Evolutionary conservation across 495 filamentous ascomycete species (phyloP).

Genomic region (Penicillium simplicissimum): DNA sequence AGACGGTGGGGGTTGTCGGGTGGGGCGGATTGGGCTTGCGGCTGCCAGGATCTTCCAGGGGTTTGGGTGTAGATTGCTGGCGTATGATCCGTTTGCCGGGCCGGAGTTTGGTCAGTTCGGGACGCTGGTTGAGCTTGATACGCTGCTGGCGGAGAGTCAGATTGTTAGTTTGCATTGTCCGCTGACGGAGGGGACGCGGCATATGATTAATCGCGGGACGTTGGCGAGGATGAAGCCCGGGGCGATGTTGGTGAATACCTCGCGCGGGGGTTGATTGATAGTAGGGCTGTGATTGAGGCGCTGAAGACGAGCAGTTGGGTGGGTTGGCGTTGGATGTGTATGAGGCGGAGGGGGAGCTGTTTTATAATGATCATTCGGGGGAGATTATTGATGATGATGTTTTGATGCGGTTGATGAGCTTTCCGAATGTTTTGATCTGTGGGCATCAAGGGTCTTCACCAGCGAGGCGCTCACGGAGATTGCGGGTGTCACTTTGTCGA

Average conservation of each 20-base stretch:
- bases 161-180: slow-evolving; percentile 68
- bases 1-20: slow-evolving; percentile 51
- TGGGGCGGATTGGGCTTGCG: slow-evolving; percentile 40
- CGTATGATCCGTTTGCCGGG: slow-evolving; percentile 54
- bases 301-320: slow-evolving; percentile 60
- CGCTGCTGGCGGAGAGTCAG: slow-evolving; percentile 55
- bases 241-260: slow-evolving; percentile 66
- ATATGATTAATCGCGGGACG: slow-evolving; percentile 59
- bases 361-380: slow-evolving; percentile 65
- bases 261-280: slow-evolving; percentile 64
- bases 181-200: slow-evolving; percentile 56
- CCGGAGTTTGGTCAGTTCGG: slow-evolving; percentile 53
- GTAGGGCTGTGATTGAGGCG: slow-evolving; percentile 56
- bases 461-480: slow-evolving; percentile 66
- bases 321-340: slow-evolving; percentile 85
- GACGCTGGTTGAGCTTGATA: slow-evolving; percentile 54
- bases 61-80: slow-evolving; percentile 63
- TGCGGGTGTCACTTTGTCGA: slow-evolving; percentile 58
- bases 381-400: slow-evolving; percentile 71
- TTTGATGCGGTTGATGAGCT: slow-evolving; percentile 67
- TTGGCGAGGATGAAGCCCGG: slow-evolving; percentile 58
- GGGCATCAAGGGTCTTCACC: slow-evolving; percentile 72
- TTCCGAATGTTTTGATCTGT: slow-evolving; percentile 67
- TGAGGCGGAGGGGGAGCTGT: slow-evolving; percentile 69
- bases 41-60: slow-evolving; percentile 53